These are phyloP conservation scores for Aquilaria yunnanensis DNA, from an alignment of 345 rosid species.

Conservation along the genomic window DNA sequence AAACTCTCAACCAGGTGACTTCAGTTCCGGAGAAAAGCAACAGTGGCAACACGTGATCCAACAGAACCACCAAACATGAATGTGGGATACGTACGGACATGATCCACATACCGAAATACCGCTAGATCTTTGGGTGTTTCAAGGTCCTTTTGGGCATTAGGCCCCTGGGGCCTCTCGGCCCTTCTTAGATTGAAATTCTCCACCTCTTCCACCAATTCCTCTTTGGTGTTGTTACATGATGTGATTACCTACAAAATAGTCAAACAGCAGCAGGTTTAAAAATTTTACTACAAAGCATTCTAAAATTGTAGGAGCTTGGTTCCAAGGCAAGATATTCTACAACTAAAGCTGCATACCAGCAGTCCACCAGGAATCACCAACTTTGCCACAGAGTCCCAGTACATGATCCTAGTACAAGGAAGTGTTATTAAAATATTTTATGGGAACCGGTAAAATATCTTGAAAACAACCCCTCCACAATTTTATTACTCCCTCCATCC, in stretches of 20 bases:
- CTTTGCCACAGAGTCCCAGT: conserved; percentile 91
- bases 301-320: background rate
- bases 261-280: background rate
- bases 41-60: conserved; percentile 93
- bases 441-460: too few relatives aligned
- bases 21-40: conserved; percentile 73
- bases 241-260: conserved; percentile 56
- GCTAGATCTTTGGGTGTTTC: conserved; percentile 28
- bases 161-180: conserved; percentile 25
- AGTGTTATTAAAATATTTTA: too few relatives aligned
- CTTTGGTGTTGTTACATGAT: conserved; percentile 83
- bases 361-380: conserved; percentile 77
- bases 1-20: background rate
- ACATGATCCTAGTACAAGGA: conserved; percentile 57
- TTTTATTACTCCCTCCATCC: too few relatives aligned
- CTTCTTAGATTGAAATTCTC: conserved; percentile 56
- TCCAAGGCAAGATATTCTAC: background rate
- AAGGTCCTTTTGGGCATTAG: conserved; percentile 28
- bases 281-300: background rate
- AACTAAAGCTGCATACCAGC: conserved; percentile 40
- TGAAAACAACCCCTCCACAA: too few relatives aligned
- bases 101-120: conserved; percentile 62
- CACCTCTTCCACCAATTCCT: conserved; percentile 77
- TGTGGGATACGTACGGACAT: conserved; percentile 81
- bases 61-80: conserved; percentile 82